Evolutionary conservation across 2,329 filamentous ascomycete species (phyloP).

Genomic region (Claviceps cyperi): DNA sequence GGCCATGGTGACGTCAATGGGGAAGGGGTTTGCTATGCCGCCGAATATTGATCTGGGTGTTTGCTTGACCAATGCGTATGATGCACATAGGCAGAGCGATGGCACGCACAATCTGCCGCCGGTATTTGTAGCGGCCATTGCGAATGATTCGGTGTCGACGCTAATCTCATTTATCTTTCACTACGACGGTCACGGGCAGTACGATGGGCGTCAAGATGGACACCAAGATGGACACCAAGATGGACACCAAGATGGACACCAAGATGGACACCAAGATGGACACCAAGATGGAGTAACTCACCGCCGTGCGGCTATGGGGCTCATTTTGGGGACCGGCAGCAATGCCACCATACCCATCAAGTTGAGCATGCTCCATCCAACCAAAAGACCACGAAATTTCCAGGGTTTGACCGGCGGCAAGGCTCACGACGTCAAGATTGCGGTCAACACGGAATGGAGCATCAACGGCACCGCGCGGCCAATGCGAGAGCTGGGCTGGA

Average conservation of each 20-base stretch:
- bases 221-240: no score
- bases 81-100: conserved; percentile 29
- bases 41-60: conserved; percentile 45
- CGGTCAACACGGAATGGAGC: conserved; percentile 76
- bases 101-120: conserved; percentile 37
- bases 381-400: conserved; percentile 41
- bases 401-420: conserved; percentile 31
- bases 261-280: no score
- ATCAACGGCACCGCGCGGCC: conserved; percentile 62
- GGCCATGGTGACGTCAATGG: conserved; percentile 53
- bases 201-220: no score
- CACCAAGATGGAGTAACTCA: conserved; percentile 25
- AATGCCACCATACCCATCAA: conserved; percentile 68
- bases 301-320: conserved; percentile 59
- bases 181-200: conserved; percentile 29
- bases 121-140: conserved; percentile 59
- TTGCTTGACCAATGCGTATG: conserved; percentile 44
- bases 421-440: conserved; percentile 45
- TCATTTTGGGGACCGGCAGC: conserved; percentile 70
- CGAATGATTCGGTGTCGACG: conserved; percentile 70
- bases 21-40: conserved; percentile 53
- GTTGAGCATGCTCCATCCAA: conserved; percentile 44
- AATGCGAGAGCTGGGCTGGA: conserved; percentile 44
- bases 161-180: conserved; percentile 64
- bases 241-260: no score